These are phyloP conservation scores for Arthroderma sp. DNA, from an alignment of 2,329 filamentous ascomycete genomes.

Conservation along the genomic window DNA sequence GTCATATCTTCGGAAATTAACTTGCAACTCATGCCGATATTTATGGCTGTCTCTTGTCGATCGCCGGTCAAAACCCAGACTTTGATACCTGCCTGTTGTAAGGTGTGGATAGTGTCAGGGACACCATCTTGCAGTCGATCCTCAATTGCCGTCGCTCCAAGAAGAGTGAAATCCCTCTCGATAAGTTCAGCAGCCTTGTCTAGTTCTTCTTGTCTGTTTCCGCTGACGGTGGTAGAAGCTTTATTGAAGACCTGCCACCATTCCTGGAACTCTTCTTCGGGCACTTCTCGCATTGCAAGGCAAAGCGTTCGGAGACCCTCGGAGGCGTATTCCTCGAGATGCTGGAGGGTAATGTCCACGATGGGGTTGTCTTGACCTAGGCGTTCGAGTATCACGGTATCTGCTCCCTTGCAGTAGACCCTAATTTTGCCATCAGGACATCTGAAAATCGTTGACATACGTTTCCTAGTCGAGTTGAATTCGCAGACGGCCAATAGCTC, in stretches of 20 bases:
- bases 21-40: slow-evolving; percentile 99
- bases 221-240: slow-evolving; percentile 78
- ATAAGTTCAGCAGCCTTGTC: slow-evolving; percentile 96
- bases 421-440: slow-evolving; percentile 92
- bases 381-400: slow-evolving; percentile 93
- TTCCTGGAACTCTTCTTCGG: slow-evolving; percentile 76
- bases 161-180: slow-evolving; percentile 77
- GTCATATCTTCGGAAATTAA: slow-evolving; percentile 98
- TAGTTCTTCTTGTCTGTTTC: slow-evolving; percentile 83
- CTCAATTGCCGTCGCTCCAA: slow-evolving; percentile 94
- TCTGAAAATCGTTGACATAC: slow-evolving; percentile 95
- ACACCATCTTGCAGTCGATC: slow-evolving; percentile 95
- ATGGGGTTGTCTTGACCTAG: slow-evolving; percentile 71
- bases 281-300: slow-evolving; percentile 82
- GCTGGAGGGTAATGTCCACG: slow-evolving; percentile 78
- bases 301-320: slow-evolving; percentile 92
- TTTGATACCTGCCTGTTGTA: slow-evolving; percentile 95
- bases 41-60: slow-evolving; percentile 96
- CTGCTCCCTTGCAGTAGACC: slow-evolving; percentile 90
- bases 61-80: slow-evolving; percentile 97
- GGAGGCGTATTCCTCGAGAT: slow-evolving; percentile 96
- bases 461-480: slow-evolving; percentile 94
- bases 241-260: slow-evolving; percentile 81
- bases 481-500: slow-evolving; percentile 94
- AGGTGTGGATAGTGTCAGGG: slow-evolving; percentile 91